Percentiles rank a stretch among this genome's conserved stretches.
phyloP scores from a whole-genome alignment of 2,329 filamentous ascomycete species.

The Lachnellula willkommii region DNA sequence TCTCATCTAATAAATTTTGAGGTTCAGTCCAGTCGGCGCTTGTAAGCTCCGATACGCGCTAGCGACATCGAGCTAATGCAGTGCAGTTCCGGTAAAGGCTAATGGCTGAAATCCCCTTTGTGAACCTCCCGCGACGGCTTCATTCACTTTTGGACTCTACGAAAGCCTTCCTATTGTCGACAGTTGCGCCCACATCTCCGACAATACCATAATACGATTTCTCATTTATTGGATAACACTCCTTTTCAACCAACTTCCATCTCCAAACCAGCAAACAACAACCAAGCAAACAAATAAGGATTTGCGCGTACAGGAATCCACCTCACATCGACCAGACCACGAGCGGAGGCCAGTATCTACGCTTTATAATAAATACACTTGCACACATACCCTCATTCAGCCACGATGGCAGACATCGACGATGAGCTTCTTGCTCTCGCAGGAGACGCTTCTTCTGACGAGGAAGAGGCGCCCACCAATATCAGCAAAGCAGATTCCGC shows the following conservation, averaged over 20 bases:
- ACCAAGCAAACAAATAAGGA: background rate
- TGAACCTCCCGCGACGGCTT: background rate
- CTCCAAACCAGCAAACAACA: background rate
- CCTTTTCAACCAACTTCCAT: background rate
- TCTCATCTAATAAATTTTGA: background rate
- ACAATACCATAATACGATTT: background rate
- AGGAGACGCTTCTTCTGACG: conserved; percentile 61
- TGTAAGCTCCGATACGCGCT: background rate
- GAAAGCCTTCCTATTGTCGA: background rate
- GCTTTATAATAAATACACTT: background rate
- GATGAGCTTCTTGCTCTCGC: conserved; percentile 91
- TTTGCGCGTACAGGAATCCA: background rate
- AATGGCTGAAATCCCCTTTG: background rate
- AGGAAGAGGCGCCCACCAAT: conserved; percentile 45
- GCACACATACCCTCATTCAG: conserved; percentile 1
- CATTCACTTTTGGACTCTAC: background rate
- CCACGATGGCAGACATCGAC: conserved; percentile 73
- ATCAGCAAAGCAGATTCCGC: conserved; percentile 51
- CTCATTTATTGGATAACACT: background rate
- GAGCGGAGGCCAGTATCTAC: background rate
- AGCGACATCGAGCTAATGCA: background rate
- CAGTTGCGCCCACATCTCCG: background rate
- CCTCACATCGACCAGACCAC: background rate
- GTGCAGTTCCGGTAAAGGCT: background rate
- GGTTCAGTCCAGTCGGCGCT: conserved; percentile 1